phyloP scores from a whole-genome alignment of 805 yeast genomes.

The Saccharomycopsis sp. region DNA sequence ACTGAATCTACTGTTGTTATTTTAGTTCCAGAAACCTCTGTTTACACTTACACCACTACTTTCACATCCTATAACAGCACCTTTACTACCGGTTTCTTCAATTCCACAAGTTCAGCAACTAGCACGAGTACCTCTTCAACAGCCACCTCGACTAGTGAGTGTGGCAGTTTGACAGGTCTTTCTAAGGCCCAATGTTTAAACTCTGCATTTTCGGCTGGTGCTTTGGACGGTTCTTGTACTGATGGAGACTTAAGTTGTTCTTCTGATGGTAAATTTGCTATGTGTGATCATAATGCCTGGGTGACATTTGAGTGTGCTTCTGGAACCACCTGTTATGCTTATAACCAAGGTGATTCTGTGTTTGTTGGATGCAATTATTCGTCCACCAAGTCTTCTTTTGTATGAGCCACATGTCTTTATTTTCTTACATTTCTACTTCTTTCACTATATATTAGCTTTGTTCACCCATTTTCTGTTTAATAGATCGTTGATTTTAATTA shows the following conservation, averaged over 20 bases:
- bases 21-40: not conserved
- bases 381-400: constrained; percentile 24
- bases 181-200: constrained; percentile 41
- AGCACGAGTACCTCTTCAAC: not conserved
- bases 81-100: not conserved
- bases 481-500: no score
- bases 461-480: no score
- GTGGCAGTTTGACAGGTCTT: constrained; percentile 31
- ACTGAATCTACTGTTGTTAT: constrained; percentile 1
- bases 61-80: not conserved
- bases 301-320: constrained; percentile 47
- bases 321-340: constrained; percentile 57
- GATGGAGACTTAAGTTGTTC: constrained; percentile 51
- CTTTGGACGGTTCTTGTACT: constrained; percentile 33
- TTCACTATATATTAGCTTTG: not conserved
- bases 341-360: constrained; percentile 37
- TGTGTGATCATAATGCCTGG: constrained; percentile 54
- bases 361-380: constrained; percentile 44
- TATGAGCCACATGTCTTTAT: constrained; percentile 24
- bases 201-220: constrained; percentile 41
- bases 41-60: not conserved
- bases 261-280: constrained; percentile 43
- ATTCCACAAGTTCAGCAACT: constrained; percentile 4
- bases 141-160: not conserved
- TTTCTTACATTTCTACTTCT: not conserved